Conservation (phyloP, 257 asterid species). For the Rehmannia glutinosa region DNA sequence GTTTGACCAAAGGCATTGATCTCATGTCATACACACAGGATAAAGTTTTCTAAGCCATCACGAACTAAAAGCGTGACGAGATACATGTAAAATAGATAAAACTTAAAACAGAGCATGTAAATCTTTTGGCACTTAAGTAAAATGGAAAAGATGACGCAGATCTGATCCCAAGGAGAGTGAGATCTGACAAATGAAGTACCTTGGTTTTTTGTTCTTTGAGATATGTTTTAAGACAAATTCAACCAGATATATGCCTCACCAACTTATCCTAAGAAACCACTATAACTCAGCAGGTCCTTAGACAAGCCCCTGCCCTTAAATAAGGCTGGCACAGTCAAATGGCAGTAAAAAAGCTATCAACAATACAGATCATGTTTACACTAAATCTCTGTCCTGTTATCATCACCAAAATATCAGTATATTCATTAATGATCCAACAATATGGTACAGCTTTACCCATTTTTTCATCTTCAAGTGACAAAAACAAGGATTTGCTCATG, state of each 20-base stretch:
- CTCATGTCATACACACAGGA: background rate
- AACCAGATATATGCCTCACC: background rate
- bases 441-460: background rate
- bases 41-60: background rate
- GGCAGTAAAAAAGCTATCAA: background rate
- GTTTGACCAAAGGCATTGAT: background rate
- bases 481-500: background rate
- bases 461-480: constrained; percentile 9
- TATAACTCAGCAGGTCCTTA: background rate
- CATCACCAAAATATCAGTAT: background rate
- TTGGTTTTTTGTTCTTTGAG: background rate
- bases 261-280: background rate
- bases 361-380: background rate
- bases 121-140: too few species aligned
- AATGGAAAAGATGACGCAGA: too few species aligned
- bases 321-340: background rate
- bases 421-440: background rate
- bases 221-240: background rate
- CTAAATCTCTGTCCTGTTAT: background rate
- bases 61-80: background rate
- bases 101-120: background rate
- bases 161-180: background rate
- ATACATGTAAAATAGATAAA: too few species aligned
- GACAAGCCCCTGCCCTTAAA: background rate
- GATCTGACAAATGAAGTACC: background rate